Evolutionary conservation across 2,329 filamentous ascomycete genomes (phyloP), one percentile per base, ranked within the genome.

Genomic region (Ceratocystis papillata): DNA sequence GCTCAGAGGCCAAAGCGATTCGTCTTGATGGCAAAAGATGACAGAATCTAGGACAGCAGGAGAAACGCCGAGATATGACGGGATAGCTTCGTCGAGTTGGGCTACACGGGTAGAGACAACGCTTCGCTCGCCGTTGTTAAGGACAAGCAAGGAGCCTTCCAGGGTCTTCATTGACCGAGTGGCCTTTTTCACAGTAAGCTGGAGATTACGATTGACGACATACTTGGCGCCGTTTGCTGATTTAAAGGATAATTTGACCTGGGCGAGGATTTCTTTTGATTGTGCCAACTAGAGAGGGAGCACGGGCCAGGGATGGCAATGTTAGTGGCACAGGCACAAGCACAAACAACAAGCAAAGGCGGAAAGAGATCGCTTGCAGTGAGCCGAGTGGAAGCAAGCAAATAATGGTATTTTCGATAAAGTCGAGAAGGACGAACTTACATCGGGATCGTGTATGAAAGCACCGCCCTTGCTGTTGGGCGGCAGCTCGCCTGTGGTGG

Each of bases 1-100:
- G 73, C 90, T 95, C 81, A 99, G 86, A 0, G 94, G 94, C 94
- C 94, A 99, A 33, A 97, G 77, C 30, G 93, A 96, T 70, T 99
- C 94, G 74, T 99, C 94, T 73, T 99, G 94, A 73, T 99, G 94
- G 74, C 94, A 99, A 77, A 99, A 99, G 70, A 99, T 96, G 74
- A 99, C 94, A 67, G 88, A 88, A 70, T 97, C 92, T 30, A 99
- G 81, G 65, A 99, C 87, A 12, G 94, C 92, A 65, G 87, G 86
- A 1, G 91, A 94, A 2, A 96, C 94, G 46, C 94, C 94, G 0
- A 99, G 81, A 70, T 90, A 88, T 70, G 89, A 84, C 0, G 93
- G 91, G 74, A 99, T 87, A 70, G 93, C 83, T 70, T 86, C 81
- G 74, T 96, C 89, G 44, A 97, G 81, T 70, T 96, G 89, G 8